Base-by-base conservation (phyloP, 2,329 filamentous ascomycete genomes). In the Aspergillus floridensis region DNA sequence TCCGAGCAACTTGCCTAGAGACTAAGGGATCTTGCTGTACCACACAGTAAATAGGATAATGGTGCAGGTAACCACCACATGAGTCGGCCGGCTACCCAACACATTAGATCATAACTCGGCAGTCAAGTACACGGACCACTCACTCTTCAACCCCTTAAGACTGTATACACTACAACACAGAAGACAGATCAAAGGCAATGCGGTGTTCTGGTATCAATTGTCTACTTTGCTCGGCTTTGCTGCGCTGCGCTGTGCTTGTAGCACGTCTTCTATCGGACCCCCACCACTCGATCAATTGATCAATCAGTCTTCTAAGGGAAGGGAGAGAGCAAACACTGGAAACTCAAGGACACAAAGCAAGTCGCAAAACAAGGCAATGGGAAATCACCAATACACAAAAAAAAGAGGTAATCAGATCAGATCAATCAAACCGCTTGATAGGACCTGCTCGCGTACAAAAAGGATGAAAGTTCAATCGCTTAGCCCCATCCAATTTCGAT, bases 131-230 rank as follows among this genome's bases (percentile, higher is more conserved):
- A 29, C 26, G 6, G 8, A 29, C 26, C 26, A 29, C 26, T 29
- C 26, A 29, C 7, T 29, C 26, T 7, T 29, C 26, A 29, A 29
- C 5, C 26, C 26, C 6, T 29, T 2, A 2, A 21, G 21, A 35
- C 31, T 54, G 10, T 24, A 29, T 21, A 19, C 5, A 8, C 19
- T 44, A 44, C 12, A 44, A 44, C 38, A 12, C 38, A 19, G 7
- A 4, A 21, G n/a, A 6, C 5, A 51, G 22, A 41, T n/a, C 4
- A 12, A 46, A 41, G n/a, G 14, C 22, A 53, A 48, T 59, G 52
- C 19, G 38, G 54, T 41, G 58, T 24, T 59, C 61, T 61, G 63
- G 63, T 68, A 65, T 65, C 63, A 65, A 63, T 66, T 66, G 61
- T 67, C 65, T 66, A 66, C 53, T 60, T 44, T 44, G 38, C 38